These are phyloP conservation scores for Stentor coeruleus DNA, from an alignment of 73 alveolate species.

Conservation along the genomic window DNA sequence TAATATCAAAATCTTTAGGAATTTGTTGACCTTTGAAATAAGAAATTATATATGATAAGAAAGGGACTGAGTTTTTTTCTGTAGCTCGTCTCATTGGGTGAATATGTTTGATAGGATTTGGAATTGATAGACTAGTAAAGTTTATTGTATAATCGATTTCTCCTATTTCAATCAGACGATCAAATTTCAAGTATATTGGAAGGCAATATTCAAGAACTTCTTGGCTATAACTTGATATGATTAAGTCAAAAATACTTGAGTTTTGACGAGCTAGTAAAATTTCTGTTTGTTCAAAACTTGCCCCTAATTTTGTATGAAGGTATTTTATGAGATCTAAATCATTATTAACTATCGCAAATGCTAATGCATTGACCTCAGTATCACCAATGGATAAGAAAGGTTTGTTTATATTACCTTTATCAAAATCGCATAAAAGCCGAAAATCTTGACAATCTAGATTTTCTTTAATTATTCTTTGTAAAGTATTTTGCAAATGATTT, in stretches of 20 bases:
- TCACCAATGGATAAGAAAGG: background rate
- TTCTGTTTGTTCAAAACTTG: background rate
- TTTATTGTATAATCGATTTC: background rate
- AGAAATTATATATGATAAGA: background rate
- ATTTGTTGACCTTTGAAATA: background rate
- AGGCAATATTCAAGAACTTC: background rate
- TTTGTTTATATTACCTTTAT: no score
- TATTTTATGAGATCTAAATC: background rate
- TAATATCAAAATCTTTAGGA: background rate
- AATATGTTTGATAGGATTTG: background rate
- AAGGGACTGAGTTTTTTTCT: background rate
- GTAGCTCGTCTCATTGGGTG: background rate
- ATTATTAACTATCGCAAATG: no score
- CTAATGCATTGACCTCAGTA: background rate
- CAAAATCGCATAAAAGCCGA: no score
- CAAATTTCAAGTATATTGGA: background rate
- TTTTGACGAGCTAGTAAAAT: background rate
- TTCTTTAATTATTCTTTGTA: no score
- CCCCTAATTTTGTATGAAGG: background rate
- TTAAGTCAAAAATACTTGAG: no score
- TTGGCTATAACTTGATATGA: background rate
- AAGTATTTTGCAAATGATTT: no score
- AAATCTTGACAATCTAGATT: no score
- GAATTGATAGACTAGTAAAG: background rate
- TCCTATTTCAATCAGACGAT: no score